Evolutionary conservation across 495 filamentous ascomycete species (phyloP).

Genomic region (Friedmanniomyces simplex): DNA sequence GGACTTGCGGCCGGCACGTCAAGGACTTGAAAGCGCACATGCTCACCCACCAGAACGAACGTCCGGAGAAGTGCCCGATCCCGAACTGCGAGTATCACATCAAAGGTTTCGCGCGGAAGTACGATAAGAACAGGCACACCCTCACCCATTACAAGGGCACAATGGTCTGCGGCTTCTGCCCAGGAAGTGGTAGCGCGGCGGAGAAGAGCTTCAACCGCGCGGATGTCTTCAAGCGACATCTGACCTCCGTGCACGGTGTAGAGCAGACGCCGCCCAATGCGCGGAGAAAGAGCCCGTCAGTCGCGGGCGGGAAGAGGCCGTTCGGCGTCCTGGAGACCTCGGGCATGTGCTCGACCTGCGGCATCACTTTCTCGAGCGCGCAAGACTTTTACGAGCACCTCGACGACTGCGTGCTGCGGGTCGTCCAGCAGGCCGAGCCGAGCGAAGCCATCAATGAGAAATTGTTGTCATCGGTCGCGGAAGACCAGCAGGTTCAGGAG

Average conservation of each 20-base stretch:
- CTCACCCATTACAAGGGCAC: conserved; percentile 98
- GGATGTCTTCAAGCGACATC: conserved; percentile 96
- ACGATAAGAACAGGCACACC: conserved; percentile 98
- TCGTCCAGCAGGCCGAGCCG: conserved; percentile 95
- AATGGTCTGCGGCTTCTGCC: conserved; percentile 98
- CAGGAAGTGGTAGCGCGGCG: conserved; percentile 77
- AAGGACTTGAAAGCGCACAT: conserved; percentile 93
- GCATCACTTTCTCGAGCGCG: conserved; percentile 78
- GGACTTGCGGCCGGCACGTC: conserved; percentile 82
- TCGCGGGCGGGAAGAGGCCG: conserved; percentile 23
- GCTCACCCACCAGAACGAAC: conserved; percentile 87
- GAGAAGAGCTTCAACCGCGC: conserved; percentile 99
- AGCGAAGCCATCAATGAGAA: conserved; percentile 91
- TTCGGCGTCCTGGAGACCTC: conserved; percentile 24
- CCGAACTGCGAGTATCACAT: conserved; percentile 86
- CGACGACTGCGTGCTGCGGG: conserved; percentile 94
- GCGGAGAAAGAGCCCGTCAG: conserved; percentile 66
- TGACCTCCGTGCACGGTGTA: conserved; percentile 87
- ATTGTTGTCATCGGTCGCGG: conserved; percentile 67
- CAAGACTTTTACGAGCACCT: conserved; percentile 99
- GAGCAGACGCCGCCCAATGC: conserved; percentile 95
- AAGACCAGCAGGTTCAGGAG: conserved; percentile 71
- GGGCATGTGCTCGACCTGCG: conserved; percentile 95
- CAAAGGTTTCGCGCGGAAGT: conserved; percentile 95
- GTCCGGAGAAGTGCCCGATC: conserved; percentile 95